Evolutionary conservation across 176 grass and related monocot species (phyloP), one percentile per base, ranked within the genome.

Genomic region (Aegilops speltoides): DNA sequence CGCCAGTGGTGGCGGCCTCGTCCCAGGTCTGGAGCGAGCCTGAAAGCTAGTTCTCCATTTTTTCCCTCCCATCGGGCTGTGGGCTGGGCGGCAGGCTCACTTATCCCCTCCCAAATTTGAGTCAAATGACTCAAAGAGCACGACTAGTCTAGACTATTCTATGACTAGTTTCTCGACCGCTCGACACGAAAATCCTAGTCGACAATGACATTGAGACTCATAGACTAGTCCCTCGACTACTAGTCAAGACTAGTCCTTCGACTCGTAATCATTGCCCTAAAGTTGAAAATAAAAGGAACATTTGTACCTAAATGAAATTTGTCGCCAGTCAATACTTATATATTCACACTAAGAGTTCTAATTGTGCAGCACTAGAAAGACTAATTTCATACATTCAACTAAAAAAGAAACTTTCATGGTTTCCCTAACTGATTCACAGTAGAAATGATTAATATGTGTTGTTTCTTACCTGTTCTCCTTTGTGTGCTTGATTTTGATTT

Each of bases 271-370:
- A 17, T 19, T 17, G 50, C 50, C 50, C 50, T 54, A 54, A 54
- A 19, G 50, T 54, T 7, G 50, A 54, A 54, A 54, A 17, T 54
- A 54, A 54, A 54, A 19, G 16, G 50, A 54, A 19, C 50, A 52
- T 48, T 36, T 57, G 46, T 32, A 82, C 80, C 43, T 13, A 7
- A 68, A 24, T 80, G 61, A 80, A 80, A 28, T 80, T 79, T 80
- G n/a, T 28, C 25, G 36, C 19, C 16, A 64, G 23, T 80, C 41
- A 80, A 38, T 37, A 64, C 1, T 14, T 32, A 4, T 45, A 40
- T 16, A 76, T 76, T 76, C 8, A 8, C 43, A 8, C 45, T 48
- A 48, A 48, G 45, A 32, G 73, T 32, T 77, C 9, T 76, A 76
- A 54, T 66, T 81, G 79, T 31, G 64, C 41, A 50, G 62, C 22